Conservation (phyloP, 2,329 filamentous ascomycete species). For the Colletotrichum tanaceti region DNA sequence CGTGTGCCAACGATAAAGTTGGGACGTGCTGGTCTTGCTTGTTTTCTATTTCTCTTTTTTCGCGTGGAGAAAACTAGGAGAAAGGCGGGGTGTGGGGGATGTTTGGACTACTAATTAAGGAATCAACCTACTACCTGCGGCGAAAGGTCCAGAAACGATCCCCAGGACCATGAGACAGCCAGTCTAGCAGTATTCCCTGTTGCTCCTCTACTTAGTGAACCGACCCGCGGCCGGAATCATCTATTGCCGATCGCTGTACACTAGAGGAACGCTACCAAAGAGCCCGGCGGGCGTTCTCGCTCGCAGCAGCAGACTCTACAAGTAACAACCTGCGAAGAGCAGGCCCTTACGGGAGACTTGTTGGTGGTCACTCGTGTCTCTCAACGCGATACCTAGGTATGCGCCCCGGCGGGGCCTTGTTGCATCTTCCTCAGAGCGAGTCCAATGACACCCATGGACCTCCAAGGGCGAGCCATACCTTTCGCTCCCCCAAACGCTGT, state of each 20-base stretch:
- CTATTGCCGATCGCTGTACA: conserved; percentile 6
- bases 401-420: conserved; percentile 6
- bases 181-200: not conserved
- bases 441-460: not conserved
- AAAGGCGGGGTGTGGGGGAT: not conserved
- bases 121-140: too few relatives aligned
- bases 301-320: not conserved
- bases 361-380: not conserved
- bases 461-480: not conserved
- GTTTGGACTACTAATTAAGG: not conserved
- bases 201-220: not conserved
- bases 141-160: not conserved
- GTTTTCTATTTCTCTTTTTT: too few relatives aligned
- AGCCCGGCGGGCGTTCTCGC: not conserved
- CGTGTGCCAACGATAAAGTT: conserved; percentile 2
- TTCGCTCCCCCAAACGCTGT: not conserved
- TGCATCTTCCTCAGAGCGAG: not conserved
- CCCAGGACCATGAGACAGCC: not conserved
- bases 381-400: conserved; percentile 1
- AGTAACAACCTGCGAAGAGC: not conserved
- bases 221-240: conserved; percentile 6
- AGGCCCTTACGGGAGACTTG: not conserved
- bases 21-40: conserved; percentile 11
- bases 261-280: not conserved
- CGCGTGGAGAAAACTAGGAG: not conserved